phyloP scores from a whole-genome alignment of 768 basidiomycete species.

The Amanita brunnescens region DNA sequence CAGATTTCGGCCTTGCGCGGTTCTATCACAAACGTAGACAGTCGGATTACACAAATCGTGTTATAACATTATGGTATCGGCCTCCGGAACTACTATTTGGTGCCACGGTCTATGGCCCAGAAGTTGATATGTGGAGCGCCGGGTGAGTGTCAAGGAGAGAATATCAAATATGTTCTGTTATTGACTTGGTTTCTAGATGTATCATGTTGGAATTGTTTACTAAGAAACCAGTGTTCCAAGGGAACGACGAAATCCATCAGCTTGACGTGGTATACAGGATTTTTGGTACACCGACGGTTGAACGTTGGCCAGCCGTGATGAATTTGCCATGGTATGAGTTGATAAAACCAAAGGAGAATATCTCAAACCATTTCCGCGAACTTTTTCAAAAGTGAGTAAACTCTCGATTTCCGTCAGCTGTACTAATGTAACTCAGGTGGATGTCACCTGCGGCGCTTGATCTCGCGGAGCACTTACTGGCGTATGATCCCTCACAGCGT shows the following conservation, averaged over 20 bases:
- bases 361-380: conserved; percentile 73
- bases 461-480: conserved; percentile 73
- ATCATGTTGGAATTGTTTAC: conserved; percentile 98
- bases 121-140: conserved; percentile 99
- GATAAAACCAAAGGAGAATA: conserved; percentile 76
- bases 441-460: conserved; percentile 81
- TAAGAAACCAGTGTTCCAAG: conserved; percentile 96
- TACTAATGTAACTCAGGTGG: conserved; percentile 43
- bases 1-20: conserved; percentile 93
- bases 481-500: conserved; percentile 73
- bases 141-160: conserved; percentile 47
- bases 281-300: conserved; percentile 79
- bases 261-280: conserved; percentile 88
- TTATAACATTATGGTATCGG: conserved; percentile 98
- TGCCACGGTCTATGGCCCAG: conserved; percentile 91
- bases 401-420: background rate
- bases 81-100: conserved; percentile 93
- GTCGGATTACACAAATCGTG: conserved; percentile 97
- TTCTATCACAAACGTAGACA: conserved; percentile 88
- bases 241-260: conserved; percentile 96
- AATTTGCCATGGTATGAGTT: conserved; percentile 97
- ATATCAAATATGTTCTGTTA: background rate
- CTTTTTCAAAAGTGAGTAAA: conserved; percentile 70
- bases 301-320: conserved; percentile 75
- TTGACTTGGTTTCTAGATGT: conserved; percentile 48